Conservation (phyloP, 495 filamentous ascomycete genomes). For the Penicillium fimorum region DNA sequence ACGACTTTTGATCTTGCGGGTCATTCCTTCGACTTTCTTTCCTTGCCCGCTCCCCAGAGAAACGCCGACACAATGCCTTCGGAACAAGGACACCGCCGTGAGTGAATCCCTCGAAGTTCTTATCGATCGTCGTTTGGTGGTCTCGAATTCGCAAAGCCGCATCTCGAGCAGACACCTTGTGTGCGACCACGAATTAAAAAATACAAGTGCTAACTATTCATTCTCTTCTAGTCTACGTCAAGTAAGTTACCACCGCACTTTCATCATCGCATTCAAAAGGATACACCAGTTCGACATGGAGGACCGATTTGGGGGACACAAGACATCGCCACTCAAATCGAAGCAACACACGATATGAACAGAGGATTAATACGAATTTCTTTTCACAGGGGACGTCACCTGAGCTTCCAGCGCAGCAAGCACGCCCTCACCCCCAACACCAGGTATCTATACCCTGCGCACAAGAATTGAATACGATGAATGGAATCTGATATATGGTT, state of each 20-base stretch:
- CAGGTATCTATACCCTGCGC: slow-evolving; percentile 40
- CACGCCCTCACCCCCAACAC: slow-evolving; percentile 81
- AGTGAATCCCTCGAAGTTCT: slow-evolving; percentile 43
- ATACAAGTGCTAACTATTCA: slow-evolving; percentile 35
- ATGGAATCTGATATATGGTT: slow-evolving; percentile 31
- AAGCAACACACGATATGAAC: slow-evolving; percentile 17
- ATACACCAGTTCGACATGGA: slow-evolving; percentile 16
- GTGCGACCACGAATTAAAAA: slow-evolving; percentile 8
- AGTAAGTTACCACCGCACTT: slow-evolving; percentile 60
- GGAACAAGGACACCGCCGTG: slow-evolving; percentile 80
- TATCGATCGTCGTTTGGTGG: slow-evolving; percentile 16
- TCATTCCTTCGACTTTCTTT: slow-evolving; percentile 51
- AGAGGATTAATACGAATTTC: slow-evolving; percentile 38
- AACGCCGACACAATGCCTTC: slow-evolving; percentile 71
- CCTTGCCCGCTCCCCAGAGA: slow-evolving; percentile 49
- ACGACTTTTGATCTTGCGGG: slow-evolving; percentile 49
- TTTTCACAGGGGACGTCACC: slow-evolving; percentile 74
- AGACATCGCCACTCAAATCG: slow-evolving; percentile 3
- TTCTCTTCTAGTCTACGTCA: slow-evolving; percentile 75
- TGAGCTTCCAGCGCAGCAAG: slow-evolving; percentile 90
- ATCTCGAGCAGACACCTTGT: slow-evolving; percentile 13
- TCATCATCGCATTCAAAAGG: slow-evolving; percentile 27
- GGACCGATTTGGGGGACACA: slow-evolving; percentile 14
- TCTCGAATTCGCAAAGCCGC: slow-evolving; percentile 17
- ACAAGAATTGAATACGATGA: slow-evolving; percentile 14